Base-by-base conservation (phyloP, 176 grass and related monocot genomes). In the Microstegium vimineum region DNA sequence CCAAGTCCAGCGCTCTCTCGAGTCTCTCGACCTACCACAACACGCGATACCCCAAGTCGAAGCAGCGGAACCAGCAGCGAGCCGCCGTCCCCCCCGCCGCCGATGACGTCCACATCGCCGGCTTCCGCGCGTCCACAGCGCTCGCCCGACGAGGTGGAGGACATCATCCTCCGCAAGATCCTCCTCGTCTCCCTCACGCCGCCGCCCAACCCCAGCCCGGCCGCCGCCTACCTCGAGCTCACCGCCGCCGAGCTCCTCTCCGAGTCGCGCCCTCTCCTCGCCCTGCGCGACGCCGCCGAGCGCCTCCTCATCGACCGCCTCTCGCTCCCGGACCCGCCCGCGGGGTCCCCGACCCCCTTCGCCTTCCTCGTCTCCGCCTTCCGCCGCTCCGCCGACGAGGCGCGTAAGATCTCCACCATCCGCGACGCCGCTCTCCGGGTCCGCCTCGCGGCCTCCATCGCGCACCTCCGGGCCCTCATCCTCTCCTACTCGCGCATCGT, bases 161-260 rank as follows among this genome's bases (percentile, higher is more conserved):
- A 98, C 87, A 91, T 95, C 76, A 95, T 98, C 84, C 91, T 95
- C 73, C 96, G 96, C 63, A 98, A 98, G 89, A 93, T 98, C 87
- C 87, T 98, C 51, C 96, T 95, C 91, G 90, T 98, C 82, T 71
- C 90, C 73, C 93, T 98, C 84, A 62, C 82, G 46, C 83, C 78
- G 22, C 74, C 86, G 2, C 18, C 87, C 71, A 16, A 65, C 69
- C 76, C 82, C 57, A 61, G 73, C 82, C 77, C 86, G 35, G 31
- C 92, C 88, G 14, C 95, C 69, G 85, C 82, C 80, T 95, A 95
- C 78, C 85, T 95, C 71, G 93, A 95, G 82, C 91, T 91, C 59
- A 95, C 96, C 57, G 96, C 96, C 76, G 96, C 96, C 73, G 90
- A 95, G 87, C 89, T 99, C 63, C 93, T 98, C 87, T 95, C 93